phyloP scores from a whole-genome alignment of 192 early-diverging fungal species.

The Jimgerdemannia flammicorona region DNA sequence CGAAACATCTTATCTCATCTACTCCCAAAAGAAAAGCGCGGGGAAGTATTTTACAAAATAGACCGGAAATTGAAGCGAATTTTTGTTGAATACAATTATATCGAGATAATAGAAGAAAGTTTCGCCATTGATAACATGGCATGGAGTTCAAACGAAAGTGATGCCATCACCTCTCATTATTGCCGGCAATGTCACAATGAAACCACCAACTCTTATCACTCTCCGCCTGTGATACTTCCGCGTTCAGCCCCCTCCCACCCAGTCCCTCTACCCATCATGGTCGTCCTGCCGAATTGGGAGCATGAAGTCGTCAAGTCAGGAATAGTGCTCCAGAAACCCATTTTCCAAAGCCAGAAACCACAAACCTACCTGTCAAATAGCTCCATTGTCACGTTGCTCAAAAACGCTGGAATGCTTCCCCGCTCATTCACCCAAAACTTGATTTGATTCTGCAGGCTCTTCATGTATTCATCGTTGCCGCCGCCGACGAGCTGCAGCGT shows the following conservation, averaged over 20 bases:
- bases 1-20: too few species aligned
- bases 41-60: too few species aligned
- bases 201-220: neutral
- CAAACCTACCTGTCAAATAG: conserved; percentile 47
- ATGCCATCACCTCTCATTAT: too few species aligned
- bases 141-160: too few species aligned
- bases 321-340: neutral
- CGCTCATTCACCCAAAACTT: conserved; percentile 65
- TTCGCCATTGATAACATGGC: too few species aligned
- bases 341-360: neutral
- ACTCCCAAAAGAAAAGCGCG: too few species aligned
- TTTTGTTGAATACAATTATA: too few species aligned
- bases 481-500: conserved; percentile 68
- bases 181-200: neutral
- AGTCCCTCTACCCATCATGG: neutral
- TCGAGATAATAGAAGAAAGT: too few species aligned
- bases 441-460: conserved; percentile 51
- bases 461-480: conserved; percentile 55
- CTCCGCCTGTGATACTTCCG: neutral
- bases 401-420: conserved; percentile 77
- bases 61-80: too few species aligned
- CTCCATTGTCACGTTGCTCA: conserved; percentile 70
- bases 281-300: neutral
- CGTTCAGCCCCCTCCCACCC: neutral
- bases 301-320: neutral